These are phyloP conservation scores for Komagataea norvegica DNA, from an alignment of 1,139 yeast genomes.

Conservation along the genomic window DNA sequence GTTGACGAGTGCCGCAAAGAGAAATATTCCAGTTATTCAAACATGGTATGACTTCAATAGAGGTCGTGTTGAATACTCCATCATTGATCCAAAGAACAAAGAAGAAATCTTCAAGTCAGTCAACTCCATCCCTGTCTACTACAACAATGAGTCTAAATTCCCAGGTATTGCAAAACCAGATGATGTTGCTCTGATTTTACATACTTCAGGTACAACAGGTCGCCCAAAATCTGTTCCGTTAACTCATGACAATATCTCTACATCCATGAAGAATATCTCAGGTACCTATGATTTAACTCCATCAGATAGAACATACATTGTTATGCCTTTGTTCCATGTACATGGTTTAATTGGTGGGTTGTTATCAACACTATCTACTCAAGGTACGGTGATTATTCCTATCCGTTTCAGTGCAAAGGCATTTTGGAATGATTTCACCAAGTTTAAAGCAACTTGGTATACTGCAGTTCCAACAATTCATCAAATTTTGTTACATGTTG, in stretches of 20 bases:
- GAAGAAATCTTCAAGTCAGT: conserved; percentile 24
- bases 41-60: conserved; percentile 39
- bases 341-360: conserved; percentile 65
- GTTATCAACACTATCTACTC: conserved; percentile 52
- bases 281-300: conserved; percentile 47
- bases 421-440: conserved; percentile 54
- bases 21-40: conserved; percentile 45
- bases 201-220: conserved; percentile 71
- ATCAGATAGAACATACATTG: conserved; percentile 51
- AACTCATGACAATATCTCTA: conserved; percentile 54
- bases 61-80: conserved; percentile 37
- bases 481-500: conserved; percentile 50
- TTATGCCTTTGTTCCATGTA: conserved; percentile 72
- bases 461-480: conserved; percentile 74
- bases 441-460: conserved; percentile 55
- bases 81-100: conserved; percentile 31
- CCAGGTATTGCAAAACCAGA: conserved; percentile 41
- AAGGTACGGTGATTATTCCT: conserved; percentile 59
- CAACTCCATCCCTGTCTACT: conserved; percentile 31
- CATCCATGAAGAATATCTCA: conserved; percentile 52
- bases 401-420: conserved; percentile 49
- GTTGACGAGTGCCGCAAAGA: conserved; percentile 44
- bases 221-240: conserved; percentile 69
- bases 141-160: conserved; percentile 27
- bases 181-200: conserved; percentile 58